A percentile compares a stretch with the other conserved stretches of the same genome.
phyloP scores from a whole-genome alignment of 768 basidiomycete species.

The Chlorophyllum brunneum region DNA sequence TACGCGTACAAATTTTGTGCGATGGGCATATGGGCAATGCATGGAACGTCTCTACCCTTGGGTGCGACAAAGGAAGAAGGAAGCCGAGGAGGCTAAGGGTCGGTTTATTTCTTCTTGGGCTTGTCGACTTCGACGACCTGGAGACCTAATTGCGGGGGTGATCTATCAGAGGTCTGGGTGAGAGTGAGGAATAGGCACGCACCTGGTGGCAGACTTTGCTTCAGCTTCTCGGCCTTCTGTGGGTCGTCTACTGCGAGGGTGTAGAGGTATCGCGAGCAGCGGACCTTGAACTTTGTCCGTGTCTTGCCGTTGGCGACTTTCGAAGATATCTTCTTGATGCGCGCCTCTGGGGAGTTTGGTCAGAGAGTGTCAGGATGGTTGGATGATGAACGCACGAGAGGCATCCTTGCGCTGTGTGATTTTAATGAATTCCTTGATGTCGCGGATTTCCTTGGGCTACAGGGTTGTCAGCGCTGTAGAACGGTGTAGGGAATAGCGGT shows the following conservation, averaged over 20 bases:
- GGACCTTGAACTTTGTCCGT: slow-evolving; percentile 97
- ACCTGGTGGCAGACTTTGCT: slow-evolving; percentile 95
- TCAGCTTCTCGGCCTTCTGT: slow-evolving; percentile 98
- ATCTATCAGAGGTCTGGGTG: background rate
- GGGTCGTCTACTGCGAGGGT: slow-evolving; percentile 94
- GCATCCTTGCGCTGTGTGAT: slow-evolving; percentile 98
- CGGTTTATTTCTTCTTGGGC: slow-evolving; percentile 69
- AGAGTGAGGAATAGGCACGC: slow-evolving; percentile 25
- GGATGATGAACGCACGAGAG: slow-evolving; percentile 59
- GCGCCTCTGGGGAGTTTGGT: slow-evolving; percentile 62
- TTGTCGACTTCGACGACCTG: slow-evolving; percentile 69
- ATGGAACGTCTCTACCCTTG: slow-evolving; percentile 12
- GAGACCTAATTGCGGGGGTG: slow-evolving; percentile 57
- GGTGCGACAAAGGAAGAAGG: slow-evolving; percentile 8
- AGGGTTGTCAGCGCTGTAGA: slow-evolving; percentile 11
- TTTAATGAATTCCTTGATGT: slow-evolving; percentile 99
- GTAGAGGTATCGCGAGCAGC: slow-evolving; percentile 96
- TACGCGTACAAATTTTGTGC: slow-evolving; percentile 9
- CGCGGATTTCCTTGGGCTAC: slow-evolving; percentile 95
- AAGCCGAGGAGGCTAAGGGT: slow-evolving; percentile 12
- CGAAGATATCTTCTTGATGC: slow-evolving; percentile 92
- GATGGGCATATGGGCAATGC: slow-evolving; percentile 11
- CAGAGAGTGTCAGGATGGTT: background rate
- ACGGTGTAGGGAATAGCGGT: background rate
- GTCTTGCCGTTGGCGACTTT: slow-evolving; percentile 66